Percentiles rank a stretch among this genome's conserved stretches.
Evolutionary conservation across 805 yeast genomes (phyloP).

Genomic region (Candida sphagnicola): DNA sequence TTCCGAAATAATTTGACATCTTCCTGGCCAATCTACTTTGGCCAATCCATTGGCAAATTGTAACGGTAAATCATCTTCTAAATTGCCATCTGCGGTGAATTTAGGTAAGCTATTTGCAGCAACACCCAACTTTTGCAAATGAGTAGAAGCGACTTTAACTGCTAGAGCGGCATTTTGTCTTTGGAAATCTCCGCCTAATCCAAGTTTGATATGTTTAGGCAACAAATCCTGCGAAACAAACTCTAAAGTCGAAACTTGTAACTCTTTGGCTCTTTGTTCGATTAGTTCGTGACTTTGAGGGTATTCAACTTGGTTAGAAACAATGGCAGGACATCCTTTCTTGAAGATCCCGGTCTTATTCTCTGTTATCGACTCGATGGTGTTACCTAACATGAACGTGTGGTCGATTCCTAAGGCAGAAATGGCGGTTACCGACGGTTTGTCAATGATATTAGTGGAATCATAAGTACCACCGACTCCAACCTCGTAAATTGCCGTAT

Average conservation of each 20-base stretch:
- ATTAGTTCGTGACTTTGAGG: conserved; percentile 55
- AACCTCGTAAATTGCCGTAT: conserved; percentile 92
- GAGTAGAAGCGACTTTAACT: conserved; percentile 59
- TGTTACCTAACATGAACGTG: conserved; percentile 77
- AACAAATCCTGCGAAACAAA: conserved; percentile 44
- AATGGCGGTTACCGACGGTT: conserved; percentile 83
- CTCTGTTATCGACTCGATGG: conserved; percentile 90
- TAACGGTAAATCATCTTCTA: conserved; percentile 38
- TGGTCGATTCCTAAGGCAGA: conserved; percentile 91
- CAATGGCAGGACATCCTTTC: conserved; percentile 59
- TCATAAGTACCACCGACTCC: conserved; percentile 98
- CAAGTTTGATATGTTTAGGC: conserved; percentile 46
- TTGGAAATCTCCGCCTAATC: conserved; percentile 85
- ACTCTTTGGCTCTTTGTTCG: conserved; percentile 65
- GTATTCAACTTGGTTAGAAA: conserved; percentile 49
- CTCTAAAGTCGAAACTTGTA: conserved; percentile 38
- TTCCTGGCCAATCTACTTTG: conserved; percentile 85
- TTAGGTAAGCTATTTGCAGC: conserved; percentile 17
- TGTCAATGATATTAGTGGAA: conserved; percentile 82
- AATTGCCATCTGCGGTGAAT: conserved; percentile 10
- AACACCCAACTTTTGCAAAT: conserved; percentile 49
- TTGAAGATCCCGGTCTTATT: conserved; percentile 95
- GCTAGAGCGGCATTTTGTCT: conserved; percentile 85
- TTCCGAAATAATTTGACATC: conserved; percentile 72
- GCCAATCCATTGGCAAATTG: conserved; percentile 58